These are phyloP conservation scores for Tylopilus subfusipes DNA, from an alignment of 768 basidiomycete genomes.

Conservation along the genomic window DNA sequence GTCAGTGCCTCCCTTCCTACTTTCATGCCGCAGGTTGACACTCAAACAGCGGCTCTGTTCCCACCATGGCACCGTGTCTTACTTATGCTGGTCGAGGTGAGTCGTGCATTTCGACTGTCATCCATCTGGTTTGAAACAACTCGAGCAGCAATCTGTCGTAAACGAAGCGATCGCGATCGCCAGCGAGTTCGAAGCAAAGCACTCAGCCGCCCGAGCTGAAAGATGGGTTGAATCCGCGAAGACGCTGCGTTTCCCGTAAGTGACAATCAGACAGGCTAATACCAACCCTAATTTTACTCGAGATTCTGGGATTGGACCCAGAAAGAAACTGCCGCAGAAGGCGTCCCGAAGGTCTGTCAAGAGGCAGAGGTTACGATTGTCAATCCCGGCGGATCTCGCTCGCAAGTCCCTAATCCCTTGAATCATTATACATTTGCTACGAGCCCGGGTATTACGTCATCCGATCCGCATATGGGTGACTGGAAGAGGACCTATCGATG, in stretches of 20 bases:
- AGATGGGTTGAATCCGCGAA: conserved; percentile 14
- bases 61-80: conserved; percentile 20
- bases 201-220: background rate
- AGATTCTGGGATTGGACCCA: conserved; percentile 23
- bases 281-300: background rate
- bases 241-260: conserved; percentile 18
- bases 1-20: background rate
- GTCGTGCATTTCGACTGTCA: background rate
- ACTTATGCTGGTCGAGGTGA: conserved; percentile 14
- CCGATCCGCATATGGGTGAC: conserved; percentile 1
- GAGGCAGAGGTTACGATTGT: background rate
- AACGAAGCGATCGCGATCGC: conserved; percentile 15
- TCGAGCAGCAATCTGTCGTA: conserved; percentile 17
- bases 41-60: conserved; percentile 18
- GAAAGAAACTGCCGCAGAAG: background rate
- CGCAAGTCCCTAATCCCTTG: conserved; percentile 8
- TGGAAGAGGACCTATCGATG: conserved; percentile 18
- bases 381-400: background rate
- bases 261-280: background rate
- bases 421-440: conserved; percentile 9
- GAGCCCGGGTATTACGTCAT: background rate
- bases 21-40: background rate
- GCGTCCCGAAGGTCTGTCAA: conserved; percentile 6
- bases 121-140: too few relatives aligned
- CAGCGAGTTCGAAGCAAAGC: background rate